Evolutionary conservation across 106 monocot species (phyloP), one percentile per base, ranked within the genome.

Genomic region (Dioscorea alata): DNA sequence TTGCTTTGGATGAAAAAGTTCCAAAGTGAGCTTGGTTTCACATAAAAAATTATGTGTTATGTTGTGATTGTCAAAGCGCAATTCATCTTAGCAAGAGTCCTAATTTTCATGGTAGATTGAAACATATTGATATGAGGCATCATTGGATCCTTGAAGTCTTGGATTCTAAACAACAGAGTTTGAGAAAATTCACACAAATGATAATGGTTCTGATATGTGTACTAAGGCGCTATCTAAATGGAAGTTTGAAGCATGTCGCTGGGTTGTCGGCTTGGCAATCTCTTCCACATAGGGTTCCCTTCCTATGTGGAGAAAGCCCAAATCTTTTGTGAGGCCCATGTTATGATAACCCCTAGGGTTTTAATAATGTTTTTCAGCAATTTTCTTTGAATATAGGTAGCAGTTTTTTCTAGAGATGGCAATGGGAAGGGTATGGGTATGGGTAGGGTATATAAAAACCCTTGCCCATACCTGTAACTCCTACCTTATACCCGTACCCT

Each of bases 1-100:
- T 4, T 61, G 4, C 61, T 60, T 22, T 71, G 60, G 24, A 14
- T 71, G 49, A 60, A 61, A 25, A 71, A 0, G 13, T 71, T 71
- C 19, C 23, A 49, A 49, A 4, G 50, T 1, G 14, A 71, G 13
- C 0, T 71, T 2, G 60, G 71, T 1, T 12, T 20, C 3, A 25
- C 35, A 21, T 49, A 48, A 25, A 60, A 0, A 25, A 15, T 14
- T 61, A 59, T 48, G 17, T 61, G 0, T 20, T 71, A 8, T 23
- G 12, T 16, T 71, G 7, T 50, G 35, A 71, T 15, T 60, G 60
- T n/a, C 60, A 71, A 8, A 67, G 54, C 12, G 32, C 15, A 19
- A 63, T 70, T 8, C 20, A 65, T 2, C 34, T 33, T 5, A 60
- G 4, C 13, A 60, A 60, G 60, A 60, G 7, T 23, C 24, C 60